Base-by-base conservation (phyloP, 352 stramenopile genomes). In the Phytopythium sindhum region DNA sequence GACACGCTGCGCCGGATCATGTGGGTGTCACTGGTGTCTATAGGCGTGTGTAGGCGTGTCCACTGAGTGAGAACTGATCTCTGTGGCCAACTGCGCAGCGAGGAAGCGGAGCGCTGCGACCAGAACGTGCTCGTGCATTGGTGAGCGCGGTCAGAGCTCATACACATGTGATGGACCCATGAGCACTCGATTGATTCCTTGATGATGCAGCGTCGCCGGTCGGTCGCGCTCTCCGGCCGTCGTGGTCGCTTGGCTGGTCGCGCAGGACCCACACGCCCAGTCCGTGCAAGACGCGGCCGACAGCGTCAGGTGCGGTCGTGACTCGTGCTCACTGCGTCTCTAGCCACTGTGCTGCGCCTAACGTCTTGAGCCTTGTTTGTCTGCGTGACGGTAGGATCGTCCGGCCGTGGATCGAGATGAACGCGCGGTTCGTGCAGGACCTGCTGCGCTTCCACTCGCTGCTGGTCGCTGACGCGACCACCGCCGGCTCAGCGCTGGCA, bases 61-160 rank as follows among this genome's bases (percentile, higher is more conserved):
- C 14, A 57, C 41, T 50, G 15, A 54, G 39, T n/a, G 3, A n/a
- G 41, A n/a, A n/a, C n/a, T 15, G 8, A 52, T 2, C 28, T 9
- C 33, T 39, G 7, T 39, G 33, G 10, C 33, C 33, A 10, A 14
- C 5, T 39, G 26, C 7, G 37, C 48, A 89, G 80, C 21, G 28
- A 70, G 15, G 62, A 74, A n/a, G 77, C 75, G 1, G 57, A 77
- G 15, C 33, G 31, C 3, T 44, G 60, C 1, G 72, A 75, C 48
- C 75, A 67, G 72, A 91, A 81, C 54, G 71, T 91, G 21, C 66
- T 93, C 37, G 78, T 93, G 54, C 84, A 93, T 69, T 93, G 84
- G 84, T 93, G 60, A 17, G 53, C 50, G 24, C 19, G 15, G 21
- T 8, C 2, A n/a, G 50, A 37, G 14, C 19, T 48, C 2, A 57